Evolutionary conservation across 2,329 filamentous ascomycete species (phyloP).

Genomic region (Neoarthrinium moseri): DNA sequence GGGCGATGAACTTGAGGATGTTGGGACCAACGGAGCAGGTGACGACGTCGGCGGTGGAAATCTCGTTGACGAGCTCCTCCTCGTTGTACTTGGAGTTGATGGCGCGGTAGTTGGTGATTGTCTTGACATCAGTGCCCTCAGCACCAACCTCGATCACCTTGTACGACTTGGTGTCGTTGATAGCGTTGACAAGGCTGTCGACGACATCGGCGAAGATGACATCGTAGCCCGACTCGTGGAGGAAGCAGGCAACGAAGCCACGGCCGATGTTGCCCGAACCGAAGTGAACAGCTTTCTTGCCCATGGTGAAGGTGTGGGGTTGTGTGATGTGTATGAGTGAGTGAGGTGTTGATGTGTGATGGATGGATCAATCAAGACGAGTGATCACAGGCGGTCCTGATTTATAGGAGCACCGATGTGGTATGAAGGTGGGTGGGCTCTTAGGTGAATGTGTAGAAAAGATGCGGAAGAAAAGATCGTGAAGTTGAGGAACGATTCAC

Average conservation of each 20-base stretch:
- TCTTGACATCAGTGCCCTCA: slow-evolving; percentile 77
- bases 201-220: slow-evolving; percentile 96
- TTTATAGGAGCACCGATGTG: not conserved
- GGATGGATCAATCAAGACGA: too few species aligned
- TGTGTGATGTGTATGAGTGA: not conserved
- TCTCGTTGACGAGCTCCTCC: slow-evolving; percentile 78
- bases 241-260: slow-evolving; percentile 86
- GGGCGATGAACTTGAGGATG: slow-evolving; percentile 93
- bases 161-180: slow-evolving; percentile 77
- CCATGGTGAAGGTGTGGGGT: slow-evolving; percentile 35
- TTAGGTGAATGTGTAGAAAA: not conserved
- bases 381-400: not conserved
- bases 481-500: not conserved
- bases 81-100: slow-evolving; percentile 92
- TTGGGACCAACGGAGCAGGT: slow-evolving; percentile 97
- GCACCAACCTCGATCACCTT: slow-evolving; percentile 89
- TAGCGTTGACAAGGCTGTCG: slow-evolving; percentile 73
- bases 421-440: not conserved
- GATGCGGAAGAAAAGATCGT: slow-evolving; percentile 5
- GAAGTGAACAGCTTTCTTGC: slow-evolving; percentile 77
- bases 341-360: not conserved
- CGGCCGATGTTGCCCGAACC: slow-evolving; percentile 84
- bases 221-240: slow-evolving; percentile 92
- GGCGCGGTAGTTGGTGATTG: slow-evolving; percentile 92
- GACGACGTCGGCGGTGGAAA: slow-evolving; percentile 83